These are phyloP conservation scores for Selaginella tamariscina DNA, from an alignment of 75 land plant species.

Conservation along the genomic window DNA sequence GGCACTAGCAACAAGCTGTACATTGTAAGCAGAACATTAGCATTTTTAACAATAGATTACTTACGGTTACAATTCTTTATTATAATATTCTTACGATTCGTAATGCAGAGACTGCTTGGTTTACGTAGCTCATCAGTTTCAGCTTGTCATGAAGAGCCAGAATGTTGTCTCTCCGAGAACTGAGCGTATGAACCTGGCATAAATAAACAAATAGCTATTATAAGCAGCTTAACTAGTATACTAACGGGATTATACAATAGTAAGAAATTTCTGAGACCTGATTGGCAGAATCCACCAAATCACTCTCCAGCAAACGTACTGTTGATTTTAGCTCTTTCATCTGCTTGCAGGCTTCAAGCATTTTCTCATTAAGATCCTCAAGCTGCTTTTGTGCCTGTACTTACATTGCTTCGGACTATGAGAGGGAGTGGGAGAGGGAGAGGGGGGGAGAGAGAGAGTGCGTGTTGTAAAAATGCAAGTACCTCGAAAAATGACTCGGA, in stretches of 20 bases:
- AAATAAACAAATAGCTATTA: no score
- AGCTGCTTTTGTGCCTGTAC: conserved; percentile 91
- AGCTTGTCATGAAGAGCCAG: conserved; percentile 63
- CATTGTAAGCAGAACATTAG: neutral
- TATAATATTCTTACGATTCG: conserved; percentile 45
- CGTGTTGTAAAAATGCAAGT: no score
- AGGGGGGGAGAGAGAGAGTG: no score
- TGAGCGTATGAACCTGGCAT: conserved; percentile 61
- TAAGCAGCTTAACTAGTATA: no score
- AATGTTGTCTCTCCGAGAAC: conserved; percentile 39
- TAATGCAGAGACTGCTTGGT: conserved; percentile 73
- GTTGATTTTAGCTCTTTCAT: conserved; percentile 73
- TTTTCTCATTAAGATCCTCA: conserved; percentile 63
- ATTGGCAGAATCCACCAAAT: conserved; percentile 69
- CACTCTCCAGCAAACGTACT: conserved; percentile 46
- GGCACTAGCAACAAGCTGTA: conserved; percentile 79
- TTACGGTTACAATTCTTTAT: no score
- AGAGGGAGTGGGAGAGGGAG: no score
- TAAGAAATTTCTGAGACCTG: no score
- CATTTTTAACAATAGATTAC: no score
- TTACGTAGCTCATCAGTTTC: conserved; percentile 66
- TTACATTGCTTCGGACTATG: no score
- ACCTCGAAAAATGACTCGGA: conserved; percentile 89
- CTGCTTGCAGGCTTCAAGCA: conserved; percentile 64
- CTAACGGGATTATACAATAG: no score